Evolutionary conservation across 164 flowering plant species (phyloP), one percentile per base, ranked within the genome.

Genomic region (Magnolia officinalis): DNA sequence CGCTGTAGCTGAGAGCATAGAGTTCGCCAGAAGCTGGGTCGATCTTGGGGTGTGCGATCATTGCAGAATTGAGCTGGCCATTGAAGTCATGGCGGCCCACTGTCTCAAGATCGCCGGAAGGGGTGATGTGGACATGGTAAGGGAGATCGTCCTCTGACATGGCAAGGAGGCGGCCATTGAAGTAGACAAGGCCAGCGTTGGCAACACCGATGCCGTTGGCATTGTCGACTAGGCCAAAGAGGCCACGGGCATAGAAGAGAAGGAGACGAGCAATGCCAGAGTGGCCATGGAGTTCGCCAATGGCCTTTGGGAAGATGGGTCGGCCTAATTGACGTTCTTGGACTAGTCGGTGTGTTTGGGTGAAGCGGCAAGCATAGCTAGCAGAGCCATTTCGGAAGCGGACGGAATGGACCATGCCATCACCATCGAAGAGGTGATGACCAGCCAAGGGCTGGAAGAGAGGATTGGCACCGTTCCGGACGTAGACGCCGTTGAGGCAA

Each of bases 1-100:
- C 97, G 74, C 92, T 97, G 79, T 95, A 95, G 85, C 94, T 89
- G 2, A 95, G 81, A 26, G 92, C 91, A 73, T 87, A 91, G 24
- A 95, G 83, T 72, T 93, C 95, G 2, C 90, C 90, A 3, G 94
- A 75, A 0, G 71, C 84, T 0, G 98, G 97, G 83, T 95, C 98
- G n/a, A 95, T 75, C 76, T 95, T 95, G 0, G 98, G 98, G 80
- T 95, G 98, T 19, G 98, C 98, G 18, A 95, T 95, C 98, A 95
- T 95, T 4, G 93, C 84, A 26, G 91, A 85, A 0, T 77, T 73
- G 7, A 95, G 81, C 75, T 92, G 94, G 0, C 81, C 87, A 13
- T 84, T 75, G 82, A 95, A 95, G 69, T 91, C 83, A 80, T 74
- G 91, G 2, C 98, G 85, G 1, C 90, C 94, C 0, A 91, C 87